A percentile compares a stretch with the other conserved stretches of the same genome.
Evolutionary conservation across 352 stramenopile species (phyloP).

Genomic region (Pythium chondricola): DNA sequence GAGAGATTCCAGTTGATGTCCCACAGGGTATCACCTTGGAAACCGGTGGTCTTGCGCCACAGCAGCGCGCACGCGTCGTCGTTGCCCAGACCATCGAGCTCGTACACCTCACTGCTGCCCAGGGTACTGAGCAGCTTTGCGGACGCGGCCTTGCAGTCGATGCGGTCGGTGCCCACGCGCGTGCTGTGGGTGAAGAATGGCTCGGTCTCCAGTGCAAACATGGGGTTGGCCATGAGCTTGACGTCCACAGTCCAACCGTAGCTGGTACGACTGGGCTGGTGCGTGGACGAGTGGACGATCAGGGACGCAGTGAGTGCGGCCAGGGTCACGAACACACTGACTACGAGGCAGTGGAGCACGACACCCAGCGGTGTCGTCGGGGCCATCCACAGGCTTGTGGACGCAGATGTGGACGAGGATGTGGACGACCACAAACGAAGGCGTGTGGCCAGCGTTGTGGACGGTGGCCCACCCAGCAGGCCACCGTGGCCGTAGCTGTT

Average conservation of each 20-base stretch:
- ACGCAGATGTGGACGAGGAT: not conserved
- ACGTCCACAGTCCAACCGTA: constrained; percentile 51
- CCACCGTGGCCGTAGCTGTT: constrained; percentile 6
- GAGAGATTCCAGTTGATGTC: constrained; percentile 36
- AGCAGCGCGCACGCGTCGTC: constrained; percentile 56
- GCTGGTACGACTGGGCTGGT: constrained; percentile 8
- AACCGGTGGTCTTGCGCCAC: constrained; percentile 55
- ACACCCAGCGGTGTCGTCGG: constrained; percentile 13
- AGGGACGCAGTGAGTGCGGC: constrained; percentile 40
- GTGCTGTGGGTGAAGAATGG: constrained; percentile 40
- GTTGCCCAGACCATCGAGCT: constrained; percentile 38
- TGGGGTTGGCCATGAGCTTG: constrained; percentile 66
- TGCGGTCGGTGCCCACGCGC: constrained; percentile 35
- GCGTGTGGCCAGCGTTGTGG: not conserved
- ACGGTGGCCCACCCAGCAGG: not conserved
- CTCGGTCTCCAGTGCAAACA: constrained; percentile 55
- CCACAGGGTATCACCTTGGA: constrained; percentile 43
- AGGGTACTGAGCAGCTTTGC: constrained; percentile 40
- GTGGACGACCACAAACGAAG: constrained; percentile 1
- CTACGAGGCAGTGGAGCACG: constrained; percentile 23
- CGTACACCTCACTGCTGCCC: constrained; percentile 36
- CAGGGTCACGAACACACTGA: constrained; percentile 18
- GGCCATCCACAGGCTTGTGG: constrained; percentile 11
- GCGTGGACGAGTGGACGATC: constrained; percentile 26
- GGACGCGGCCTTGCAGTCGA: constrained; percentile 59